Evolutionary conservation across 2,329 filamentous ascomycete genomes (phyloP).

Genomic region (Ascochyta viciae-villosae): DNA sequence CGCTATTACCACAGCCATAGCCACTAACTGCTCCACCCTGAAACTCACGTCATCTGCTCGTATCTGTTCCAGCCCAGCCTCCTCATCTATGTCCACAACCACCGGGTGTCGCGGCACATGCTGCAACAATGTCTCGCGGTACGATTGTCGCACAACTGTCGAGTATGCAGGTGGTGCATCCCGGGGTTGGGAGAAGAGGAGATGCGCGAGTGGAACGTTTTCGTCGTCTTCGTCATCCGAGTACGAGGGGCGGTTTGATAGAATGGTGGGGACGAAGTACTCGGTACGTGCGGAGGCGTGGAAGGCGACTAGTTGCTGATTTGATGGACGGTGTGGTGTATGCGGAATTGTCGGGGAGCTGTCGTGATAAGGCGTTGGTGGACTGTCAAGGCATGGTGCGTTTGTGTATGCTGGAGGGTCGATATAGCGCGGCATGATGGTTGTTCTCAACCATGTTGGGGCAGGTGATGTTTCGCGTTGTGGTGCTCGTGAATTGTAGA

Average conservation of each 20-base stretch:
- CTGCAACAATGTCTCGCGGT: constrained; percentile 30
- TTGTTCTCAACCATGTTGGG: background rate
- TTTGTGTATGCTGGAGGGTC: constrained; percentile 9
- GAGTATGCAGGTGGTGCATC: constrained; percentile 35
- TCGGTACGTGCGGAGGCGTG: background rate
- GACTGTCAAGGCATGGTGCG: background rate
- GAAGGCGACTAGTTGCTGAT: background rate
- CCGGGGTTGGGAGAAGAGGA: constrained; percentile 23
- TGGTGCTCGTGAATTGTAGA: background rate
- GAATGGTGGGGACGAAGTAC: background rate
- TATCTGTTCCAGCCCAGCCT: constrained; percentile 18
- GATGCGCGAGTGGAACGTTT: constrained; percentile 33
- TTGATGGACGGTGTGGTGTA: background rate
- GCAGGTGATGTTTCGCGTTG: background rate
- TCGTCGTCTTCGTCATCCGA: constrained; percentile 20
- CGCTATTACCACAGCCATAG: constrained; percentile 24
- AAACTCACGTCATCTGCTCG: constrained; percentile 30
- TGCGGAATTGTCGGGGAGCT: background rate
- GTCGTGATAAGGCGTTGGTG: constrained; percentile 19
- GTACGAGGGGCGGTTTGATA: background rate
- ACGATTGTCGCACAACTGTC: constrained; percentile 28
- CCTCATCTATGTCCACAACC: constrained; percentile 21
- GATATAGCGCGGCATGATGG: background rate
- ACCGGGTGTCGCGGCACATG: constrained; percentile 22
- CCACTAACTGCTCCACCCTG: constrained; percentile 27